Evolutionary conservation across 2,329 filamentous ascomycete genomes (phyloP), one percentile per base, ranked within the genome.

Genomic region (Tolypocladium nubicola): DNA sequence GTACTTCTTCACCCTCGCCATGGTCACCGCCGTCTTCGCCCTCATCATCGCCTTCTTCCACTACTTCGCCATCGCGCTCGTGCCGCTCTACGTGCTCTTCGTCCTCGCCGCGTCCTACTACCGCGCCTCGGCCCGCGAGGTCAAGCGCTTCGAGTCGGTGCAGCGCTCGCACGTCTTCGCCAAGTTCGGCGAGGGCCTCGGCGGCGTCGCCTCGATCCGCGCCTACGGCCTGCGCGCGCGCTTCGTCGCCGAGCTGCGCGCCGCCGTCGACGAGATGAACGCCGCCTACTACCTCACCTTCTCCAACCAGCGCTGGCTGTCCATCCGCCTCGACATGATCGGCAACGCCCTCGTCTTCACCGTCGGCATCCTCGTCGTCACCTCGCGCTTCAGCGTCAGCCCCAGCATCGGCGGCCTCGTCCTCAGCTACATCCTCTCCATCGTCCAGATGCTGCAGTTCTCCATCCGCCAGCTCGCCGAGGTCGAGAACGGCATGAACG

Each of bases 401-500:
- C 93, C 93, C 1, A 91, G 89, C 54, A 96, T 90, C 57, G 87
- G 84, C 52, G 94, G 94, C 23, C 77, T 97, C 43, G 91, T 97
- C 0, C 79, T 99, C 26, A 94, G 89, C 52, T 97, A 97, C 71
- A 96, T 97, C 67, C 80, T 99, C 21, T 83, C 87, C 16, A 96
- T 97, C 66, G 91, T 96, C 21, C 90, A 95, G 71, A 91, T 97
- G 88, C 87, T 97, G 62, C 93, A 97, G 68, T 97, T 97, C 71
- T 93, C 90, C 0, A 90, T 97, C 21, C 84, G 94, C 21, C 93
- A 97, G 72, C 79, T 97, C 9, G 93, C 93, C 33, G 93, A 97
- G 71, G 90, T 97, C 10, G 93, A 97, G 72, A 97, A 97, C 73
- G 90, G 92, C 68, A 97, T 97, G 93, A 97, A 97, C 70, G 87